Percentiles rank a stretch among this genome's conserved stretches.
Conservation (phyloP, 2,329 filamentous ascomycete species). For the Pyricularia pennisetigena region DNA sequence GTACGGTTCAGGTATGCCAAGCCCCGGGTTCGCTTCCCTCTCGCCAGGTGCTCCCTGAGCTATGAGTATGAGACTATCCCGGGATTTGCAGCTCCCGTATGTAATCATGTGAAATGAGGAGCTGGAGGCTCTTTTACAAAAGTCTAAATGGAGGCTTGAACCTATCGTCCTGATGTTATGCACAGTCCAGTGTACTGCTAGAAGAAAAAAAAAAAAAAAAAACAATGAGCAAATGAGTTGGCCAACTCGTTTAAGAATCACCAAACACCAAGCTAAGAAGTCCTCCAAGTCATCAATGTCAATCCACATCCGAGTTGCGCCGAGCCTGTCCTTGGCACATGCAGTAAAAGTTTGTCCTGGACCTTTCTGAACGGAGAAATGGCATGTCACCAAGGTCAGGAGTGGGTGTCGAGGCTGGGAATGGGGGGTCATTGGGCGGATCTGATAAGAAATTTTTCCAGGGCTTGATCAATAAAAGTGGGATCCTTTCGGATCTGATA, state of each 20-base stretch:
- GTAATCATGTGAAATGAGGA: not conserved
- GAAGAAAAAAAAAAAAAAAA: not conserved
- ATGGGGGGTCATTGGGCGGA: not conserved
- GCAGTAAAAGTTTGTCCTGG: not conserved
- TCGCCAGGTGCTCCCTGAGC: no score
- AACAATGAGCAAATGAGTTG: not conserved
- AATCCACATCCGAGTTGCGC: not conserved
- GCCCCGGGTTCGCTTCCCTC: not conserved
- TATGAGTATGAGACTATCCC: no score
- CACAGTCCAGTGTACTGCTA: not conserved
- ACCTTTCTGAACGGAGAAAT: not conserved
- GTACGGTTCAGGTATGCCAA: not conserved
- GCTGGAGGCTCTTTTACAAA: no score
- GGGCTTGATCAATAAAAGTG: not conserved
- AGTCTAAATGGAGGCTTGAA: not conserved
- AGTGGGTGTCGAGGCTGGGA: not conserved
- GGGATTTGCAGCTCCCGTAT: not conserved
- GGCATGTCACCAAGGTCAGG: not conserved
- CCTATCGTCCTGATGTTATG: not conserved
- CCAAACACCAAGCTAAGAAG: not conserved
- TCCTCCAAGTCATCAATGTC: not conserved
- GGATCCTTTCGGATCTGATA: not conserved
- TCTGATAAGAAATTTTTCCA: slow-evolving; percentile 1
- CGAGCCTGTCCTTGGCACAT: no score
- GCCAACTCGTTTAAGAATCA: not conserved